These are phyloP conservation scores for Colletotrichum spinosum DNA, from an alignment of 2,329 filamentous ascomycete genomes.

Conservation along the genomic window DNA sequence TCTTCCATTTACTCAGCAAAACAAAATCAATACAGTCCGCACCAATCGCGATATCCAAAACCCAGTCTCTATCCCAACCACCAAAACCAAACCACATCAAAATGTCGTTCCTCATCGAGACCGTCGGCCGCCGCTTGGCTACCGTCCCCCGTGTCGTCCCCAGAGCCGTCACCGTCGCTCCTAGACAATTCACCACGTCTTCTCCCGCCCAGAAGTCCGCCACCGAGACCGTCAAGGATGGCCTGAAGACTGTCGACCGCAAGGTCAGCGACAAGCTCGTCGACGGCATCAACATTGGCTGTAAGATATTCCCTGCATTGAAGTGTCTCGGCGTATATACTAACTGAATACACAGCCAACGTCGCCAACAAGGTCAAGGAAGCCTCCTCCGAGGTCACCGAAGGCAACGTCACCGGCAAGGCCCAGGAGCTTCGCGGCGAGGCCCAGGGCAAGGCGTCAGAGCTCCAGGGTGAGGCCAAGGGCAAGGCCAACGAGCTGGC, in stretches of 20 bases:
- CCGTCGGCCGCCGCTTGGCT: slow-evolving; percentile 54
- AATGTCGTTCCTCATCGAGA: slow-evolving; percentile 68
- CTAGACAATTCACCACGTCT: slow-evolving; percentile 64
- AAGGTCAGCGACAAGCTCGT: slow-evolving; percentile 71
- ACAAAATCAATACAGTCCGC: background rate
- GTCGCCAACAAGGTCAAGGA: slow-evolving; percentile 62
- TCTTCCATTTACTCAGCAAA: background rate
- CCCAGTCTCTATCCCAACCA: background rate
- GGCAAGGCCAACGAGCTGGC: slow-evolving; percentile 50
- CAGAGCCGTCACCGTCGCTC: slow-evolving; percentile 52
- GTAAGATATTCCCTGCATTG: slow-evolving; percentile 53
- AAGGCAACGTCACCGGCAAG: slow-evolving; percentile 52
- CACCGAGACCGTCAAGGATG: slow-evolving; percentile 69
- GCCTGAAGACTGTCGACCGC: slow-evolving; percentile 69
- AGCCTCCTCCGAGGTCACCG: slow-evolving; percentile 49
- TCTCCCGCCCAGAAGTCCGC: slow-evolving; percentile 59
- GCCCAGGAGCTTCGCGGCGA: slow-evolving; percentile 53
- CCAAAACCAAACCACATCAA: slow-evolving; percentile 24
- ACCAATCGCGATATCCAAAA: background rate
- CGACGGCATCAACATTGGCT: slow-evolving; percentile 68
- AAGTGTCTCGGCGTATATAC: background rate
- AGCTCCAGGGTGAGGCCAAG: slow-evolving; percentile 48
- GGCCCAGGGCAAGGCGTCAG: slow-evolving; percentile 53
- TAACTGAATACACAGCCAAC: slow-evolving; percentile 45
- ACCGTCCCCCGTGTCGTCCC: slow-evolving; percentile 49